Conservation (phyloP, 768 basidiomycete species). For the Flagelloscypha sp. region DNA sequence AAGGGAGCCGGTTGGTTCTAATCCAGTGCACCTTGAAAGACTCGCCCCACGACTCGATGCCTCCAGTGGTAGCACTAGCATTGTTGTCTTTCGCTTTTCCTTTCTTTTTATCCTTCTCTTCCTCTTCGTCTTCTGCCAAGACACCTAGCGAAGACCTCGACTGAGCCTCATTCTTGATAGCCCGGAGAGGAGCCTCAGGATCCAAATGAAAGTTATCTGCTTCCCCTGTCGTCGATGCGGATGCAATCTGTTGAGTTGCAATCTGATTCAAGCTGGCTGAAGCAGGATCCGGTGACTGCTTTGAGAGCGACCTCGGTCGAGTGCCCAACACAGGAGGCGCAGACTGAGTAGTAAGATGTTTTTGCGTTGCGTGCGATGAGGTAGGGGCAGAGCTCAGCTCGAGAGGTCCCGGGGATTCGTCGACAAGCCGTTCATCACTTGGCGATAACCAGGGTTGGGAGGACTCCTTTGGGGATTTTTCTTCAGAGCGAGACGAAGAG, state of each 20-base stretch:
- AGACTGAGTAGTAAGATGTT: constrained; percentile 21
- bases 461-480: too few species aligned
- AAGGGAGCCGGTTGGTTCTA: constrained; percentile 60
- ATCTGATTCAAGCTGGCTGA: constrained; percentile 1
- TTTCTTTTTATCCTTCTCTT: constrained; percentile 15
- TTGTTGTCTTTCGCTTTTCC: constrained; percentile 12
- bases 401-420: constrained; percentile 33
- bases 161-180: constrained; percentile 21
- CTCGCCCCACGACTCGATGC: constrained; percentile 57
- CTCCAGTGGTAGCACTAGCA: constrained; percentile 9
- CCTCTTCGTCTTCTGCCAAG: constrained; percentile 21
- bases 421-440: constrained; percentile 28
- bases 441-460: constrained; percentile 27
- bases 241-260: constrained; percentile 1
- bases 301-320: constrained; percentile 23
- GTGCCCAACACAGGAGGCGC: constrained; percentile 48
- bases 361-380: constrained; percentile 2
- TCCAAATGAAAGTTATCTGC: constrained; percentile 30
- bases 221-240: constrained; percentile 4
- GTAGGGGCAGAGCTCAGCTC: not conserved
- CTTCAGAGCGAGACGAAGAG: constrained; percentile 22
- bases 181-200: constrained; percentile 28
- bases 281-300: constrained; percentile 17
- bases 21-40: constrained; percentile 83
- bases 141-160: constrained; percentile 3